These are phyloP conservation scores for Pythium folliculosum DNA, from an alignment of 352 stramenopile species.

Conservation along the genomic window DNA sequence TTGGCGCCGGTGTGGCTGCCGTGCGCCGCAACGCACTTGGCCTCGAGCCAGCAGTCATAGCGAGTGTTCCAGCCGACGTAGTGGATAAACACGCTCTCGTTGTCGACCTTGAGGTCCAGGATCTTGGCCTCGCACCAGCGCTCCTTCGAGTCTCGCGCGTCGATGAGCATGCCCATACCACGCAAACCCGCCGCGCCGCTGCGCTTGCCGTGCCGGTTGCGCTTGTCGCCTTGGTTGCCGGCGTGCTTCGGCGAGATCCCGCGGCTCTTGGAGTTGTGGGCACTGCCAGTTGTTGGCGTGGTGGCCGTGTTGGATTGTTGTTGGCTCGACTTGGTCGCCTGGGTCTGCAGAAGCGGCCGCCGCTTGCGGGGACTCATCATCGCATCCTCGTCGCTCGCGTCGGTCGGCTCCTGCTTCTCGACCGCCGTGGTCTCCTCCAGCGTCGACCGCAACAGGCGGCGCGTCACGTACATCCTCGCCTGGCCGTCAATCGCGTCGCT, in stretches of 20 bases:
- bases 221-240: slow-evolving; percentile 20
- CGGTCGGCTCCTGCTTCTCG: slow-evolving; percentile 8
- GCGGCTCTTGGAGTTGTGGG: slow-evolving; percentile 2
- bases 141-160: slow-evolving; percentile 55
- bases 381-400: not conserved
- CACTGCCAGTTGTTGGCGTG: not conserved
- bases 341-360: slow-evolving; percentile 15
- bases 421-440: slow-evolving; percentile 28
- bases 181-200: not conserved
- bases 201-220: not conserved
- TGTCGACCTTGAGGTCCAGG: slow-evolving; percentile 40
- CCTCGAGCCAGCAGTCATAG: slow-evolving; percentile 63
- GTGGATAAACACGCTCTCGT: slow-evolving; percentile 54
- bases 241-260: not conserved
- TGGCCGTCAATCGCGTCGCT: not conserved
- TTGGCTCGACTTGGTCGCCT: not conserved
- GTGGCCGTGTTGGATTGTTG: not conserved
- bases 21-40: slow-evolving; percentile 51
- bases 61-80: slow-evolving; percentile 81
- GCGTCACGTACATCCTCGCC: slow-evolving; percentile 59
- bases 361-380: slow-evolving; percentile 21
- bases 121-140: slow-evolving; percentile 69
- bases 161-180: slow-evolving; percentile 54
- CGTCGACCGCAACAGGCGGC: slow-evolving; percentile 61
- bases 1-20: slow-evolving; percentile 42